Percentiles rank a stretch among this genome's conserved stretches.
Conservation (phyloP, 2,329 filamentous ascomycete genomes). For the Aspergillus flavus region DNA sequence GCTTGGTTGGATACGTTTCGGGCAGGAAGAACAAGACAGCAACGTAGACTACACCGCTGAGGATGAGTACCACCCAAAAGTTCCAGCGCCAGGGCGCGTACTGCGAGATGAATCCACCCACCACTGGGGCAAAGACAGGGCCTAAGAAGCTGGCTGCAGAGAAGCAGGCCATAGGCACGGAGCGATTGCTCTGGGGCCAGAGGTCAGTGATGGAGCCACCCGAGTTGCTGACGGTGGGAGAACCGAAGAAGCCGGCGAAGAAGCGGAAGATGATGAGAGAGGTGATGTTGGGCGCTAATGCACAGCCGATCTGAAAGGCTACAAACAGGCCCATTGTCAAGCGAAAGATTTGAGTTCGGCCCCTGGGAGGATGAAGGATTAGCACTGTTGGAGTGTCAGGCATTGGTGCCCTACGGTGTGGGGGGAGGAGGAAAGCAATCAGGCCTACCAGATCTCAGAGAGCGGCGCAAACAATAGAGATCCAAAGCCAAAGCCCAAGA, state of each 20-base stretch:
- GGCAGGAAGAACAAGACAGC: background rate
- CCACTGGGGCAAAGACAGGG: conserved; percentile 66
- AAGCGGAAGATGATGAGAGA: conserved; percentile 65
- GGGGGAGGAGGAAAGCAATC: background rate
- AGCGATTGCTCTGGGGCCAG: conserved; percentile 40
- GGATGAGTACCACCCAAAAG: background rate
- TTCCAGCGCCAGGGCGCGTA: background rate
- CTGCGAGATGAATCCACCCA: conserved; percentile 41
- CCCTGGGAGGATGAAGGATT: background rate
- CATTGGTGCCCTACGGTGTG: background rate
- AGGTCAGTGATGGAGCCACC: conserved; percentile 62
- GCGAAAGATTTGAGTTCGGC: conserved; percentile 4
- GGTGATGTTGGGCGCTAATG: conserved; percentile 8
- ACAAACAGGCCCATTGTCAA: conserved; percentile 2
- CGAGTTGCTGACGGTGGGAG: conserved; percentile 60
- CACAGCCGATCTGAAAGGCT: conserved; percentile 7
- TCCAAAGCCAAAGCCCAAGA: conserved; percentile 1
- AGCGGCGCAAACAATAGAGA: conserved; percentile 5
- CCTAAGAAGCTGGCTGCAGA: conserved; percentile 49
- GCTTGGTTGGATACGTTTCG: background rate
- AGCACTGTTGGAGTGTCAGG: background rate
- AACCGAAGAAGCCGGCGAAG: conserved; percentile 62
- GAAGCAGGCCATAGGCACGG: background rate
- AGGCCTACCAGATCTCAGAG: conserved; percentile 2
- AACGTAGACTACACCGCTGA: background rate